These are phyloP conservation scores for Excoecaria agallocha DNA, from an alignment of 345 rosid species.

Conservation along the genomic window DNA sequence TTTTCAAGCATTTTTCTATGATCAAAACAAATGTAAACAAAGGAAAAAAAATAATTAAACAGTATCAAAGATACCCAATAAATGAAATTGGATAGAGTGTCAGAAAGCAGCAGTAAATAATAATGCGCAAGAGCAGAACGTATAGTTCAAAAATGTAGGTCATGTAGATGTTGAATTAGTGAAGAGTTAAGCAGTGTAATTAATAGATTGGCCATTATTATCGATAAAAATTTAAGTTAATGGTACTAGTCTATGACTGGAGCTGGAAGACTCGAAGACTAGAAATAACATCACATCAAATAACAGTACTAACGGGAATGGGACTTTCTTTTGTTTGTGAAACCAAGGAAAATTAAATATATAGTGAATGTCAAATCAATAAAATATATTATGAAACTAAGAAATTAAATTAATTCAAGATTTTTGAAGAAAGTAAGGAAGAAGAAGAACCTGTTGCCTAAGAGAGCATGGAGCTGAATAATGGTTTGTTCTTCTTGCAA, in stretches of 20 bases:
- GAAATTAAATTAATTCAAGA: background rate
- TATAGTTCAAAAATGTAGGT: background rate
- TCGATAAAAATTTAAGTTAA: too few relatives aligned
- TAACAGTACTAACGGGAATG: too few relatives aligned
- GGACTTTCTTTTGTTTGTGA: too few relatives aligned
- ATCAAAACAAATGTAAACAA: too few relatives aligned
- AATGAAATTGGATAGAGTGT: slow-evolving; percentile 5
- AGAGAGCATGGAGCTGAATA: slow-evolving; percentile 92
- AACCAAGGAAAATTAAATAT: too few relatives aligned
- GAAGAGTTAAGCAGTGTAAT: slow-evolving; percentile 6
- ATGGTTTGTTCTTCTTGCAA: slow-evolving; percentile 91
- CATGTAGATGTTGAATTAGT: background rate
- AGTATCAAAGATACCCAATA: background rate
- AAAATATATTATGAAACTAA: background rate
- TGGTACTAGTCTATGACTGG: too few relatives aligned
- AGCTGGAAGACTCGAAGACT: too few relatives aligned
- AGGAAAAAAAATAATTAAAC: background rate
- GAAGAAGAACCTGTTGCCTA: slow-evolving; percentile 71
- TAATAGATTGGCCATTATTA: background rate
- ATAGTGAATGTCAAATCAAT: background rate
- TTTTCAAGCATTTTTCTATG: slow-evolving; percentile 11
- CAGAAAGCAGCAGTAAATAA: slow-evolving; percentile 5
- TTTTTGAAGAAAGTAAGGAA: background rate
- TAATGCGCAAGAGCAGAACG: background rate
- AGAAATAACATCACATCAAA: too few relatives aligned